Evolutionary conservation across 352 stramenopile species (phyloP), one percentile per base, ranked within the genome.

Genomic region (Phytophthora chlamydospora): DNA sequence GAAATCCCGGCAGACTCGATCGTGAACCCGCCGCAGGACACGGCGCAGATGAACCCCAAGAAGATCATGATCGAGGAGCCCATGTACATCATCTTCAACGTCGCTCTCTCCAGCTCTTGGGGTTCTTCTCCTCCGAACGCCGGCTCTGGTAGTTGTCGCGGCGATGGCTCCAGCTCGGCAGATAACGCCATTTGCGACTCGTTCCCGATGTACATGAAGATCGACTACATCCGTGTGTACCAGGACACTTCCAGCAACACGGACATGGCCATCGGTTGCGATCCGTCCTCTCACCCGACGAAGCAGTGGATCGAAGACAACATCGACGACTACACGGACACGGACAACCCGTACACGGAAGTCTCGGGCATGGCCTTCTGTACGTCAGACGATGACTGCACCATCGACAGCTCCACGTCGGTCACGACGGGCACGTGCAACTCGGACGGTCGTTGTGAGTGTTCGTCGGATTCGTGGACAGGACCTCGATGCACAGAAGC

Each of bases 41-140:
- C 42, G 12, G 47, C 42, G 0, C 73, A 79, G 45, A 76, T 44
- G 56, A 93, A 68, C 88, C 88, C 78, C 58, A 85, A 68, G 72
- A 96, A 75, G 73, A 86, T 89, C 52, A 98, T 98, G 75, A 79
- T 96, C 36, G 75, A 62, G 19, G 90, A 97, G 62, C 88, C 90
- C 3, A 91, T 86, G 67, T 95, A 95, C 68, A 68, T 97, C 47
- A 69, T 97, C 16, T 69, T 96, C 54, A 97, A 96, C 73, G 92
- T 56, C 13, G 48, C 48, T 13, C 29, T 56, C 9, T 39, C 48
- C 1, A 56, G 48, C 17, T 56, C 48, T 0, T 97, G 90, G 90
- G 88, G 66, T 16, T 48, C 66, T 2, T 62, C 29, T 12, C 70
- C 70, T 11, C 70, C 70, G 2, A 78, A 78, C 39, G 34, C 47